These are phyloP conservation scores for Lunasporangiospora selenospora DNA, from an alignment of 192 early-diverging fungal genomes.

Conservation along the genomic window DNA sequence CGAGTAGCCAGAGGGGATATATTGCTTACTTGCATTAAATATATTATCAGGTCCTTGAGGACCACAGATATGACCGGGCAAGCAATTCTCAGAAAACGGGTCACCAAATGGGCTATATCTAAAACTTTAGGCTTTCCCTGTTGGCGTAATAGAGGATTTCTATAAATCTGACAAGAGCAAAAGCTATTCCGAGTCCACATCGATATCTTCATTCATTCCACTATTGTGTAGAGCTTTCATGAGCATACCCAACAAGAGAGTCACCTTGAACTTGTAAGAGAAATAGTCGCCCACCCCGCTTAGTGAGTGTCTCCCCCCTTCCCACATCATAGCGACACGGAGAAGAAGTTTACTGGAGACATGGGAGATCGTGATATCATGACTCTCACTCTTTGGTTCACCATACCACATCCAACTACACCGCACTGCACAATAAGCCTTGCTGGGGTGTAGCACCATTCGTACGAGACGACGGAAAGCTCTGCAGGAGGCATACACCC, in stretches of 20 bases:
- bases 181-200: conserved; percentile 21
- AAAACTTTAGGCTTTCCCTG: conserved; percentile 16
- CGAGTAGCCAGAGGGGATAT: conserved; percentile 12
- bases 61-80: conserved; percentile 17
- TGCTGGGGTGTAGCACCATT: too few relatives aligned
- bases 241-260: conserved; percentile 8
- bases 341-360: too few relatives aligned
- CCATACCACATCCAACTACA: conserved; percentile 8
- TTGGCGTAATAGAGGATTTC: conserved; percentile 16
- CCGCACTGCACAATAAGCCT: too few relatives aligned
- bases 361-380: too few relatives aligned
- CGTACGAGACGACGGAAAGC: too few relatives aligned
- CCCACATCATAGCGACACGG: too few relatives aligned
- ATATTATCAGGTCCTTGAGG: conserved; percentile 14
- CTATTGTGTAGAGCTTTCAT: conserved; percentile 36
- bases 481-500: too few relatives aligned
- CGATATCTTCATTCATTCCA: conserved; percentile 25
- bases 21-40: conserved; percentile 8
- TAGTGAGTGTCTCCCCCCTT: too few relatives aligned
- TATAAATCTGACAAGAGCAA: conserved; percentile 11
- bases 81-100: conserved; percentile 10
- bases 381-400: conserved; percentile 1
- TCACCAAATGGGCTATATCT: not conserved
- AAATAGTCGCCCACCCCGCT: conserved; percentile 8
- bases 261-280: conserved; percentile 35